A percentile compares a stretch with the other conserved stretches of the same genome.
These are phyloP conservation scores for Alisma plantagoaquatica DNA, from an alignment of 106 monocot species.

Conservation along the genomic window DNA sequence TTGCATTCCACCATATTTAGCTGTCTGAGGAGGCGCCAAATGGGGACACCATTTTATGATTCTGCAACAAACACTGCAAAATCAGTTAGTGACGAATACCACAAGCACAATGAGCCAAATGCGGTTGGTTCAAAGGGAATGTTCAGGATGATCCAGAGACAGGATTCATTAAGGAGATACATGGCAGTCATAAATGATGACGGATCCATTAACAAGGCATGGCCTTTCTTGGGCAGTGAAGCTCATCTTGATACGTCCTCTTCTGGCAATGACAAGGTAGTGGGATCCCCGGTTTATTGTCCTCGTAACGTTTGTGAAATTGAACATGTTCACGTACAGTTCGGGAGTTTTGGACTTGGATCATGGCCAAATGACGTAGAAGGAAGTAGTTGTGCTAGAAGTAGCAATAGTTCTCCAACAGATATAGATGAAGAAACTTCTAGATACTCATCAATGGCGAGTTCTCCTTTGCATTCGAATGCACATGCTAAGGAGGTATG, in stretches of 20 bases:
- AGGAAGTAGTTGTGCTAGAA: neutral
- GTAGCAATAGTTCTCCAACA: neutral
- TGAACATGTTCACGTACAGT: neutral
- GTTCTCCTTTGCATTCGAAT: neutral
- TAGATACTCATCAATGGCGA: neutral
- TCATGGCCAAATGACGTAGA: constrained; percentile 2
- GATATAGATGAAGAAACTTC: neutral
- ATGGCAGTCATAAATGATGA: constrained; percentile 79
- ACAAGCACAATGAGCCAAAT: constrained; percentile 60
- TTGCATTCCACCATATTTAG: too few relatives aligned
- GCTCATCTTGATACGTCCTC: too few relatives aligned
- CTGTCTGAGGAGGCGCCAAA: constrained; percentile 47
- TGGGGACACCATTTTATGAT: constrained; percentile 54
- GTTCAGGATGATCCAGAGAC: constrained; percentile 70
- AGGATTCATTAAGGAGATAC: constrained; percentile 61
- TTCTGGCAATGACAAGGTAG: too few relatives aligned
- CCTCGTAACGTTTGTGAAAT: neutral
- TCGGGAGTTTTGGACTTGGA: neutral
- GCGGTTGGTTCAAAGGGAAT: constrained; percentile 73
- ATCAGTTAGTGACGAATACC: constrained; percentile 55
- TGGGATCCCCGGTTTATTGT: neutral
- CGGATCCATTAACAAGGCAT: constrained; percentile 38
- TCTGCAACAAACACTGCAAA: constrained; percentile 55
- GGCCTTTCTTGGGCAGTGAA: neutral
- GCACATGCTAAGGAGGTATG: neutral